Conservation (phyloP, 176 grass and related monocot genomes). For the Pharus latifolius region DNA sequence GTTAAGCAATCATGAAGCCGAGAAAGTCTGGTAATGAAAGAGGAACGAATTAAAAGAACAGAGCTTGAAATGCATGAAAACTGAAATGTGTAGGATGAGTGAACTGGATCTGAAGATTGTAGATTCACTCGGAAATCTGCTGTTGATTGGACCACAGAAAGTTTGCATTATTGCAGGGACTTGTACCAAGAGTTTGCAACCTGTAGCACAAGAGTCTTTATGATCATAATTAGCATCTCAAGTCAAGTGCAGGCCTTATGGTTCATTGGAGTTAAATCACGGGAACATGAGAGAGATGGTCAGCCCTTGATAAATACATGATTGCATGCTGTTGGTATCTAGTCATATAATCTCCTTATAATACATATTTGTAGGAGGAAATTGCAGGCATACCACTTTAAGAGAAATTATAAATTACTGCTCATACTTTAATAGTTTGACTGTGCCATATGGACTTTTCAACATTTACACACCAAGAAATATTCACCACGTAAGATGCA, state of each 20-base stretch:
- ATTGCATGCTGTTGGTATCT: too few species aligned
- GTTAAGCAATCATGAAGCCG: background rate
- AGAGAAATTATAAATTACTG: too few species aligned
- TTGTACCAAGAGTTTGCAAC: background rate
- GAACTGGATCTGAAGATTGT: background rate
- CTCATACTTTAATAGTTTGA: too few species aligned
- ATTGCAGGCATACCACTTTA: too few species aligned
- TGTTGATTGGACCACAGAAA: background rate
- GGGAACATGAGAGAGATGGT: too few species aligned
- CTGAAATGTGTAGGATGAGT: background rate
- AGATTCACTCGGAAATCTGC: background rate
- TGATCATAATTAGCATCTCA: background rate
- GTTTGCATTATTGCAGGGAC: background rate
- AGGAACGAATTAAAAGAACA: background rate
- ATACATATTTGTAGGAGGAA: too few species aligned
- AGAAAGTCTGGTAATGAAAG: background rate
- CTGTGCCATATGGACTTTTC: too few species aligned
- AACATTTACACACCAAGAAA: too few species aligned
- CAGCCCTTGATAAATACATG: too few species aligned
- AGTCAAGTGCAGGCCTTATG: background rate
- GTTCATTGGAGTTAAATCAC: too few species aligned
- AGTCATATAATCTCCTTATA: too few species aligned
- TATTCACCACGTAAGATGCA: too few species aligned
- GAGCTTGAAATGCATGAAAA: background rate
- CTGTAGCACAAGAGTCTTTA: background rate